Evolutionary conservation across 2,329 filamentous ascomycete species (phyloP).

Genomic region (Arthrobotrys sphaeroides): DNA sequence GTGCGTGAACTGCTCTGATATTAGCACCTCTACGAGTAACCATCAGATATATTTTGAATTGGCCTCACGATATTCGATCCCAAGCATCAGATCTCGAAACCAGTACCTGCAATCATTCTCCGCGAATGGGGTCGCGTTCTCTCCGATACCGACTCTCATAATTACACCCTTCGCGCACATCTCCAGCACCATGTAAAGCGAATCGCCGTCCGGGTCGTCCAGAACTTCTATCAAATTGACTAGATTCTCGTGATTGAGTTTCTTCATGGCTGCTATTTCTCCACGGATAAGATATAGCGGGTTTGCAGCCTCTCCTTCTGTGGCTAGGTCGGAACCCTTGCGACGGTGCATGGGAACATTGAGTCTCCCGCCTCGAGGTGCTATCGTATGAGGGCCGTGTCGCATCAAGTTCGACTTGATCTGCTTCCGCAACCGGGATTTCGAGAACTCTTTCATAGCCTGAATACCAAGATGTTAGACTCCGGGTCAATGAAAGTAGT

Average conservation of each 20-base stretch:
- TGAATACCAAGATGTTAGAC: conserved; percentile 60
- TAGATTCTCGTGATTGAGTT: conserved; percentile 92
- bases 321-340: conserved; percentile 66
- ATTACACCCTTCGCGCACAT: conserved; percentile 98
- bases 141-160: conserved; percentile 92
- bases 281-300: conserved; percentile 88
- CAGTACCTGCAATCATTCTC: conserved; percentile 84
- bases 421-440: conserved; percentile 85
- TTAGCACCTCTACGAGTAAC: conserved; percentile 55
- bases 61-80: conserved; percentile 86
- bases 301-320: conserved; percentile 70
- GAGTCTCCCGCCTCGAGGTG: conserved; percentile 69
- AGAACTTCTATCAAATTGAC: conserved; percentile 92
- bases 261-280: conserved; percentile 99
- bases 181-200: conserved; percentile 97
- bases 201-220: conserved; percentile 94
- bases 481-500: background rate
- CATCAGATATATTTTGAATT: conserved; percentile 55
- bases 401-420: conserved; percentile 88
- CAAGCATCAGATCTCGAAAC: conserved; percentile 94
- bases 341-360: conserved; percentile 68
- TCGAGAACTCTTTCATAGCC: conserved; percentile 98
- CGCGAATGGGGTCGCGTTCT: conserved; percentile 81
- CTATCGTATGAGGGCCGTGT: conserved; percentile 66
- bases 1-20: conserved; percentile 76